Evolutionary conservation across 2,329 filamentous ascomycete species (phyloP), one percentile per base, ranked within the genome.

Genomic region (Talaromyces piceae): DNA sequence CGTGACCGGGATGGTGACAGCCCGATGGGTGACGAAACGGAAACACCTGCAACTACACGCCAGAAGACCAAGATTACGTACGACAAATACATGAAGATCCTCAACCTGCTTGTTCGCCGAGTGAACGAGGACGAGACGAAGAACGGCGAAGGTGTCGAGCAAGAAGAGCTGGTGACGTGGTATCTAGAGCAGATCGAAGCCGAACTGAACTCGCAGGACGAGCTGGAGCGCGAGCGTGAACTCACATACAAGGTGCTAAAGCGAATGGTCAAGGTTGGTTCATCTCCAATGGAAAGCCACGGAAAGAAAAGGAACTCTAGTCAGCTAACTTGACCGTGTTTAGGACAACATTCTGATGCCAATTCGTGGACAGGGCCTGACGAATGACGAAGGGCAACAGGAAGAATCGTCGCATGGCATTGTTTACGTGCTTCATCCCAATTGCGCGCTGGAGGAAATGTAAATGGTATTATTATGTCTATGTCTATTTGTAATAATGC

Each of bases 391-490:
- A 45, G 76, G 83, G 57, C 83, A 71, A 58, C 79, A 79, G 54
- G 67, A 73, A 30, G 77, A 73, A 13, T 65, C 57, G 33, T 57
- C 63, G 59, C 72, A 58, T 64, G 78, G 57, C 71, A 75, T 87
- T 4, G 79, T 93, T 48, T 98, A 96, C 66, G 87, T 96, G 23
- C 66, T 98, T 59, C 93, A 98, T 73, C 93, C 93, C 53, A 97
- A 97, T 72, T 95, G 88, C 65, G 88, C 87, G 0, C 77, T 94
- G 8, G 91, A 95, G 51, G 70, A 72, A 52, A 63, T 70, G 59
- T 62, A 51, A 59, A 55, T 44, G 28, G 7, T n/a, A 41, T 11
- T 41, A 7, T 25, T 43, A 25, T 43, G n/a, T n/a, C n/a, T n/a
- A n/a, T n/a, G n/a, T 25, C 23, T 25, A 22, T 43, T 16, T 23